Conservation (phyloP, 805 yeast genomes). For the Clavispora carvajalis region DNA sequence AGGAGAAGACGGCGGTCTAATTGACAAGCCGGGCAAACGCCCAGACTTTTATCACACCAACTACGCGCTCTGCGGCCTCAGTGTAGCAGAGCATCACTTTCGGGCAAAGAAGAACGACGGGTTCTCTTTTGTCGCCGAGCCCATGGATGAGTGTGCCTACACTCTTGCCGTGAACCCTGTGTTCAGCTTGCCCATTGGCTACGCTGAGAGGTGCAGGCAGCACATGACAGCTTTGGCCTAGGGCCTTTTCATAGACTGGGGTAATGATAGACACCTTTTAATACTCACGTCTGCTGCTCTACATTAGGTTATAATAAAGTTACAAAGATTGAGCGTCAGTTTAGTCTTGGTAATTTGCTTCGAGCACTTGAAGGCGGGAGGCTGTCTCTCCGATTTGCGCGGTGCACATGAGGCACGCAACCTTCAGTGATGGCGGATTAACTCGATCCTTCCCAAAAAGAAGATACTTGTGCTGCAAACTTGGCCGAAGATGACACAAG, state of each 20-base stretch:
- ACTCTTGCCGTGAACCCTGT: constrained; percentile 13
- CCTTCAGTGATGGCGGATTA: no score
- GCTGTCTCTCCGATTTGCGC: no score
- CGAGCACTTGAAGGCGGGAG: no score
- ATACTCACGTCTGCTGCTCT: neutral
- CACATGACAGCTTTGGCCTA: no score
- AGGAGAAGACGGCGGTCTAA: constrained; percentile 61
- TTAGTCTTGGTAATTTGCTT: no score
- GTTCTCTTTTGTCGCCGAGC: constrained; percentile 5
- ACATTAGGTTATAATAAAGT: no score
- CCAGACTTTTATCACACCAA: constrained; percentile 92
- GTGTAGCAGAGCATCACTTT: constrained; percentile 45
- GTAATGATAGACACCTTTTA: neutral
- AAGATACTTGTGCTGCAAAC: no score
- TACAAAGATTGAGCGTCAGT: no score
- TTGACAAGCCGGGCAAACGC: constrained; percentile 79
- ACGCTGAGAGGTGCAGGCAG: constrained; percentile 24
- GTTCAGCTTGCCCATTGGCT: constrained; percentile 50
- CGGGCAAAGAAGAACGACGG: neutral
- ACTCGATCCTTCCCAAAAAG: no score
- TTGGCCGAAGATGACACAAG: no score
- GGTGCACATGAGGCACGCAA: no score
- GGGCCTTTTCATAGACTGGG: no score
- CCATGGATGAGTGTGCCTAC: constrained; percentile 6
- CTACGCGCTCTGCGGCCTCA: constrained; percentile 73